These are phyloP conservation scores for Neocatenulostroma microsporum DNA, from an alignment of 2,329 filamentous ascomycete genomes.

Conservation along the genomic window DNA sequence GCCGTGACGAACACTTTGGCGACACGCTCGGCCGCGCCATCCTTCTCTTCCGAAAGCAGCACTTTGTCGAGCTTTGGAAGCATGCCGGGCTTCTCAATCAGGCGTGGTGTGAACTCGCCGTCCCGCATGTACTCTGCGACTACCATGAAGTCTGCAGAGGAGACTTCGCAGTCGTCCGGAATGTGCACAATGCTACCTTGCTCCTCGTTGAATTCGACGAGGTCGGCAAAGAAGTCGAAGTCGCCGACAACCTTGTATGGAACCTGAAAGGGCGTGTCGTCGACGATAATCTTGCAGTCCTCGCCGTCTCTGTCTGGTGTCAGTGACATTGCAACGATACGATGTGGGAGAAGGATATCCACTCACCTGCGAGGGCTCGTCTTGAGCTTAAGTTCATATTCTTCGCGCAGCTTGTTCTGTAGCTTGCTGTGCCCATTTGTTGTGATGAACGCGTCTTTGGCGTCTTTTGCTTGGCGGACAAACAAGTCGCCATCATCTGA, in stretches of 20 bases:
- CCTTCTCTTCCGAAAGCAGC: conserved; percentile 5
- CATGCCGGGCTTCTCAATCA: conserved; percentile 2
- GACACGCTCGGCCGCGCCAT: conserved; percentile 8
- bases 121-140: conserved; percentile 1
- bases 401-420: not conserved
- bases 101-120: conserved; percentile 6
- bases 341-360: not conserved
- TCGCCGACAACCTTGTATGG: not conserved
- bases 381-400: not conserved
- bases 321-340: not conserved
- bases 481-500: too few species aligned
- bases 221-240: not conserved
- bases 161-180: not conserved
- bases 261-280: conserved; percentile 2
- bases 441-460: not conserved
- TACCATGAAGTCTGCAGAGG: conserved; percentile 1
- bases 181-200: not conserved
- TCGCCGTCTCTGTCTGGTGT: conserved; percentile 1
- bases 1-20: conserved; percentile 13
- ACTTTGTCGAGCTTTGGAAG: not conserved
- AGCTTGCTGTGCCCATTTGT: not conserved
- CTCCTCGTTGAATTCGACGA: conserved; percentile 1
- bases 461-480: too few species aligned
- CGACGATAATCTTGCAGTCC: conserved; percentile 6
- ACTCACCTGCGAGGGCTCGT: not conserved